Evolutionary conservation across 1,139 yeast species (phyloP).

Genomic region (Debaryomyces robertsiae): DNA sequence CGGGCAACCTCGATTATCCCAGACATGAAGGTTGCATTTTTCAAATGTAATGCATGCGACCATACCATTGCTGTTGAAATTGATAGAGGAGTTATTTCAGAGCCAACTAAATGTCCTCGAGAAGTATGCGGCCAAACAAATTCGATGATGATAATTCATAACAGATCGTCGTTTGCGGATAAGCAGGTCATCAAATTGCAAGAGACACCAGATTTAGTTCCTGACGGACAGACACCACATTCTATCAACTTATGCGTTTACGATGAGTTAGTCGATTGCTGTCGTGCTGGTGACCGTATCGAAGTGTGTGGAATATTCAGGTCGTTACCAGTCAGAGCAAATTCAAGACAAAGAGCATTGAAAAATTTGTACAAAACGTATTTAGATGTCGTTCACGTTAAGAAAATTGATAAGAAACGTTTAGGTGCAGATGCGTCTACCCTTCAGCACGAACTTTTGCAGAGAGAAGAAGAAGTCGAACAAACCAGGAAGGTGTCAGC

Average conservation of each 20-base stretch:
- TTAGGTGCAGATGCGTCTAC: conserved; percentile 82
- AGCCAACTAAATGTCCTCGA: conserved; percentile 91
- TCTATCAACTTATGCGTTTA: conserved; percentile 91
- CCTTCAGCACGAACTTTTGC: conserved; percentile 39
- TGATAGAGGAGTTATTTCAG: conserved; percentile 92
- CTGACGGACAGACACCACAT: conserved; percentile 99
- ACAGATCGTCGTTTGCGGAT: conserved; percentile 90
- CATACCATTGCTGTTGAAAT: conserved; percentile 91
- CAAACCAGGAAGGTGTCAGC: conserved; percentile 70
- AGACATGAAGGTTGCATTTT: conserved; percentile 96
- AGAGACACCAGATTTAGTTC: conserved; percentile 97
- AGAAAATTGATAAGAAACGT: conserved; percentile 80
- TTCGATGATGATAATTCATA: conserved; percentile 90
- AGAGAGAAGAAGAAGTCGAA: conserved; percentile 71
- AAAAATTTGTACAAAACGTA: conserved; percentile 89
- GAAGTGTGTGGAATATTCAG: conserved; percentile 96
- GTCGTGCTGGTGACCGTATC: conserved; percentile 95
- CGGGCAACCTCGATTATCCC: conserved; percentile 93
- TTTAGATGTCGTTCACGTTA: conserved; percentile 90
- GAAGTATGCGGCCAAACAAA: conserved; percentile 81
- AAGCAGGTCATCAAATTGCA: conserved; percentile 92
- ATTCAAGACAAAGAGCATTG: conserved; percentile 80
- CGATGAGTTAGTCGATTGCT: conserved; percentile 92
- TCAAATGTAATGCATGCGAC: conserved; percentile 93
- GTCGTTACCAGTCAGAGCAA: conserved; percentile 87